phyloP scores from a whole-genome alignment of 1,284 basidiomycete species.

The Melampsora abietis-canadensis region DNA sequence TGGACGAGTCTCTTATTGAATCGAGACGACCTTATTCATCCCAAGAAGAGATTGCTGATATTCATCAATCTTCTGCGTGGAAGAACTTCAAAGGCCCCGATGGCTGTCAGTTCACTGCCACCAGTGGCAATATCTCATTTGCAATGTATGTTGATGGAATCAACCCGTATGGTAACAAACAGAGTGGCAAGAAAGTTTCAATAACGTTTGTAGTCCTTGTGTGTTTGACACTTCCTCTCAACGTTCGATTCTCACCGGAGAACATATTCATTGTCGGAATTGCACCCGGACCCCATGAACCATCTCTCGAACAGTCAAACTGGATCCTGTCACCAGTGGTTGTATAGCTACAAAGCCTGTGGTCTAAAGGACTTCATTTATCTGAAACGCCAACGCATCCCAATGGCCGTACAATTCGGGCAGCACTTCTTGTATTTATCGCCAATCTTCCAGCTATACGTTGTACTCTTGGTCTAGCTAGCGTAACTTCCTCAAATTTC shows the following conservation, averaged over 20 bases:
- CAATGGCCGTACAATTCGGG: neutral
- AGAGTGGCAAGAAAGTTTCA: neutral
- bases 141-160: constrained; percentile 34
- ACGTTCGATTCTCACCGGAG: constrained; percentile 42
- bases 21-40: neutral
- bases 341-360: constrained; percentile 51
- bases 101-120: neutral
- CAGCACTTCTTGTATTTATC: constrained; percentile 30
- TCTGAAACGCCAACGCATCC: neutral
- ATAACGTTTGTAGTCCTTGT: constrained; percentile 24
- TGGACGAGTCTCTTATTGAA: neutral
- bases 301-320: constrained; percentile 51
- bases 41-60: neutral
- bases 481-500: constrained; percentile 10
- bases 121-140: neutral
- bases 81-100: constrained; percentile 7
- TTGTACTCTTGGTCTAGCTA: constrained; percentile 28
- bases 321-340: constrained; percentile 51
- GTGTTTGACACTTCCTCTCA: constrained; percentile 40
- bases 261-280: constrained; percentile 49
- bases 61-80: constrained; percentile 9
- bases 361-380: constrained; percentile 49
- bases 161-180: constrained; percentile 23
- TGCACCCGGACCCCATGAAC: constrained; percentile 55
- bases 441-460: constrained; percentile 43